Percentiles rank a stretch among this genome's conserved stretches.
These are phyloP conservation scores for Trametes gibbosa DNA, from an alignment of 768 basidiomycete genomes.

Conservation along the genomic window DNA sequence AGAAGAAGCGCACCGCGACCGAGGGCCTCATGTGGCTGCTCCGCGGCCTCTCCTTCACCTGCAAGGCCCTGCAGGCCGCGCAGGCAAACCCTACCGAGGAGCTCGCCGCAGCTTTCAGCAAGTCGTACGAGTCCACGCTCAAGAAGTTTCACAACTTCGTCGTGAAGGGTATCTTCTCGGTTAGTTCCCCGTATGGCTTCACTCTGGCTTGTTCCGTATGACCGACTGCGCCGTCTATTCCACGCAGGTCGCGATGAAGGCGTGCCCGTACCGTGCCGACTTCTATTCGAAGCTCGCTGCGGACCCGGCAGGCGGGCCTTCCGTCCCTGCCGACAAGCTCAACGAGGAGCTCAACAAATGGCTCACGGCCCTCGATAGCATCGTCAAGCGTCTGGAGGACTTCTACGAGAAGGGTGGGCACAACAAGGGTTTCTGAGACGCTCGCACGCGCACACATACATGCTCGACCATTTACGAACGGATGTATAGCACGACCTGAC, in stretches of 20 bases:
- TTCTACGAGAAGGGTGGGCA: slow-evolving; percentile 44
- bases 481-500: slow-evolving; percentile 14
- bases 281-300: slow-evolving; percentile 56
- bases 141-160: slow-evolving; percentile 85
- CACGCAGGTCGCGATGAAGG: slow-evolving; percentile 60
- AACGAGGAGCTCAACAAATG: slow-evolving; percentile 48
- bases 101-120: slow-evolving; percentile 71
- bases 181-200: slow-evolving; percentile 32
- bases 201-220: not conserved
- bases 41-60: slow-evolving; percentile 88
- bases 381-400: slow-evolving; percentile 45
- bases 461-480: not conserved
- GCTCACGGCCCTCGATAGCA: slow-evolving; percentile 49
- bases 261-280: slow-evolving; percentile 57
- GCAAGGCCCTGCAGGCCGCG: slow-evolving; percentile 68
- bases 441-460: slow-evolving; percentile 9
- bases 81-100: slow-evolving; percentile 63
- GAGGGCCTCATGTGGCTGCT: slow-evolving; percentile 94
- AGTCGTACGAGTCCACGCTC: slow-evolving; percentile 78
- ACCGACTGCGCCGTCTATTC: not conserved
- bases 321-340: slow-evolving; percentile 43
- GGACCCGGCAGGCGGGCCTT: slow-evolving; percentile 33
- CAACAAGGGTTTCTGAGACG: slow-evolving; percentile 41
- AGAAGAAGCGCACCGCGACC: slow-evolving; percentile 87
- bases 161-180: slow-evolving; percentile 51